Evolutionary conservation across 176 grass and related monocot genomes (phyloP).

Genomic region (Areca catechu): DNA sequence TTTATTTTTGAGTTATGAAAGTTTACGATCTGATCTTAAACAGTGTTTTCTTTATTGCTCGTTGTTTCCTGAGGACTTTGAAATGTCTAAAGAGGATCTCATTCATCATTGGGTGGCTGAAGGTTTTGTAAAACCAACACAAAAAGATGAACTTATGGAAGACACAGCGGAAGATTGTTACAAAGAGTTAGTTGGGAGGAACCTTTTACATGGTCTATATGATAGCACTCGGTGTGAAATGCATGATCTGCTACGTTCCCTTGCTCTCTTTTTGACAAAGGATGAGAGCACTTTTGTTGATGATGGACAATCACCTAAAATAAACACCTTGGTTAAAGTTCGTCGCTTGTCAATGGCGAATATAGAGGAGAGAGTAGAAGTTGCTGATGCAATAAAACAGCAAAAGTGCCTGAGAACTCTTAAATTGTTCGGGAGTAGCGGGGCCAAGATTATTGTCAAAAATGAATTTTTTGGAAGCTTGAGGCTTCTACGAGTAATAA

Average conservation of each 20-base stretch:
- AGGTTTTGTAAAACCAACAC: constrained; percentile 39
- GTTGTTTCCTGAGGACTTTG: constrained; percentile 50
- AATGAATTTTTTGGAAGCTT: constrained; percentile 37
- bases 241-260: too few relatives aligned
- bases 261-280: constrained; percentile 42
- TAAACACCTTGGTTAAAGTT: constrained; percentile 38
- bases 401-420: constrained; percentile 61
- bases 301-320: too few relatives aligned
- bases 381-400: constrained; percentile 55
- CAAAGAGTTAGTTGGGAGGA: too few relatives aligned
- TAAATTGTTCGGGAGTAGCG: constrained; percentile 44
- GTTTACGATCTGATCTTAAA: constrained; percentile 60
- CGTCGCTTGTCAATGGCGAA: constrained; percentile 44
- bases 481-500: constrained; percentile 37
- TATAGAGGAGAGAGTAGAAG: constrained; percentile 31
- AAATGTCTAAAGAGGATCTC: constrained; percentile 39
- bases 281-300: constrained; percentile 71
- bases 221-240: too few relatives aligned
- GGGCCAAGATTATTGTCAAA: constrained; percentile 45
- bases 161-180: too few relatives aligned
- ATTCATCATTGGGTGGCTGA: constrained; percentile 66
- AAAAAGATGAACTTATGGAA: constrained; percentile 21
- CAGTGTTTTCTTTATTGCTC: constrained; percentile 78
- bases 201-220: too few relatives aligned
- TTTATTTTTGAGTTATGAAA: constrained; percentile 52